phyloP scores from a whole-genome alignment of 345 rosid species.

The Eucalyptus coolabah region DNA sequence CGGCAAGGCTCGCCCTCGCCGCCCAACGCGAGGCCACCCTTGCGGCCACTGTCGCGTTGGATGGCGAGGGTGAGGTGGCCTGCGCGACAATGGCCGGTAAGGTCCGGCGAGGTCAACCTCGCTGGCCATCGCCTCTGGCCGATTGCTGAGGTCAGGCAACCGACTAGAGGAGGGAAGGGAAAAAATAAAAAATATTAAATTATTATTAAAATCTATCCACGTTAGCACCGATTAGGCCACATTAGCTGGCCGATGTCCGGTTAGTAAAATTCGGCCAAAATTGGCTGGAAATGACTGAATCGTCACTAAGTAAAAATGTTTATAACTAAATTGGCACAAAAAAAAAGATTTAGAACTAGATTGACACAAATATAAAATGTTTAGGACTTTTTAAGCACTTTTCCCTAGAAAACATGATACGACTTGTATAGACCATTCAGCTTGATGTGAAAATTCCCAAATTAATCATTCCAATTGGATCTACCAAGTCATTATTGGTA shows the following conservation, averaged over 20 bases:
- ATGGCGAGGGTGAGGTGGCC: fast-evolving
- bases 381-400: too few species aligned
- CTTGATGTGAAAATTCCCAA: not conserved
- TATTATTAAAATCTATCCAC: too few species aligned
- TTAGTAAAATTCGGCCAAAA: too few species aligned
- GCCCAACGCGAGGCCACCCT: fast-evolving
- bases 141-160: fast-evolving
- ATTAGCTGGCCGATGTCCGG: fast-evolving
- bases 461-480: not conserved
- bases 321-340: too few species aligned
- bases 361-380: too few species aligned
- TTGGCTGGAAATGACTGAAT: fast-evolving
- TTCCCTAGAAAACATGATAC: not conserved
- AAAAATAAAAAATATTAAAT: too few species aligned
- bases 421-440: not conserved
- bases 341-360: too few species aligned
- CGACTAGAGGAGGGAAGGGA: fast-evolving
- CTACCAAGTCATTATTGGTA: not conserved
- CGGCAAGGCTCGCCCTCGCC: too few species aligned
- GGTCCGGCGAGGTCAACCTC: fast-evolving
- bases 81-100: too few species aligned
- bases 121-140: fast-evolving
- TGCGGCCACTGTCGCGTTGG: fast-evolving
- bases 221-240: fast-evolving
- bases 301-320: too few species aligned